Evolutionary conservation across 805 yeast species (phyloP).

Genomic region (Suhomyces canberraensis): DNA sequence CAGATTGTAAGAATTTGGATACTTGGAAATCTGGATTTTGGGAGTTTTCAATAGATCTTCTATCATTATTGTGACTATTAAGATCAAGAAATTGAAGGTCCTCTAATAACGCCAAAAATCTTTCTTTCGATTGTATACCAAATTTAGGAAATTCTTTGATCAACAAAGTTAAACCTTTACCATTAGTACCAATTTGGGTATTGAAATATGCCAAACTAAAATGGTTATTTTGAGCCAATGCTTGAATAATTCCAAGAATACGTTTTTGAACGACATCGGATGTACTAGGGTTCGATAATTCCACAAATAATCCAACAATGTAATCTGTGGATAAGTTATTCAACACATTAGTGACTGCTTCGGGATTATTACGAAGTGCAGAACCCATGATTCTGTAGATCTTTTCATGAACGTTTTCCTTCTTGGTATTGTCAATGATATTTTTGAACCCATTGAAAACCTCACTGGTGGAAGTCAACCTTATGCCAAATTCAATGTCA

Average conservation of each 20-base stretch:
- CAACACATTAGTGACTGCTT: constrained; percentile 45
- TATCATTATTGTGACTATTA: constrained; percentile 10
- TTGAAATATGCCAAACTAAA: constrained; percentile 32
- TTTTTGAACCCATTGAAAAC: constrained; percentile 25
- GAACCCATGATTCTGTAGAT: constrained; percentile 61
- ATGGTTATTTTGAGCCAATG: constrained; percentile 34
- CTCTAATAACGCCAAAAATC: constrained; percentile 46
- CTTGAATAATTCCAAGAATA: constrained; percentile 50
- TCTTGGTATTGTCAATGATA: constrained; percentile 12
- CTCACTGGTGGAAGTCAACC: constrained; percentile 36
- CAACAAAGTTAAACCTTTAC: constrained; percentile 22
- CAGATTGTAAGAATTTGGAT: constrained; percentile 36
- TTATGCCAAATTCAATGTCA: constrained; percentile 59
- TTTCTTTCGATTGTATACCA: constrained; percentile 27
- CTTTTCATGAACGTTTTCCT: constrained; percentile 42
- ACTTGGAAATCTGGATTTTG: constrained; percentile 23
- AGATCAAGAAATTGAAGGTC: constrained; percentile 32
- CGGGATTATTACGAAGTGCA: constrained; percentile 70
- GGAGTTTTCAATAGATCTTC: constrained; percentile 15
- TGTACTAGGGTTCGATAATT: constrained; percentile 13
- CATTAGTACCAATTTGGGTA: constrained; percentile 6
- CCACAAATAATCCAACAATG: constrained; percentile 17
- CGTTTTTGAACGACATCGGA: constrained; percentile 43
- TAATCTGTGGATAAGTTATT: constrained; percentile 16
- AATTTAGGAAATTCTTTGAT: constrained; percentile 26